A percentile compares a stretch with the other conserved stretches of the same genome.
Evolutionary conservation across 805 yeast species (phyloP).

Genomic region (Lachancea kluyveri): DNA sequence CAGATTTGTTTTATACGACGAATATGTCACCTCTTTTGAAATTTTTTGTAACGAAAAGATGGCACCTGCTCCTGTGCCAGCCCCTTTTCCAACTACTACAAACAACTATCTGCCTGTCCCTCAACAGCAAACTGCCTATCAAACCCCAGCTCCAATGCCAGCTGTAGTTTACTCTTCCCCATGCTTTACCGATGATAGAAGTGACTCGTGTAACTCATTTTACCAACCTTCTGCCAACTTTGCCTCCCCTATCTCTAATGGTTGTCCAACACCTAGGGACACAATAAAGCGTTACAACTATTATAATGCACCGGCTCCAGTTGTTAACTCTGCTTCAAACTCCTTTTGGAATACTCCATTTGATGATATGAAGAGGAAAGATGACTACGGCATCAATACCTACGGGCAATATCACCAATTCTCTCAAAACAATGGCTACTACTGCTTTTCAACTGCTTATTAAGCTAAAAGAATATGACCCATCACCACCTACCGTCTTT

Average conservation of each 20-base stretch:
- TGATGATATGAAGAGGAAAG: too few species aligned
- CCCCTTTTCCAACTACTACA: conserved; percentile 12
- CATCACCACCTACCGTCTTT: too few species aligned
- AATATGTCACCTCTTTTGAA: conserved; percentile 20
- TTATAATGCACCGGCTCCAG: conserved; percentile 6
- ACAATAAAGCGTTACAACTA: conserved; percentile 5
- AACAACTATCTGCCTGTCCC: conserved; percentile 12
- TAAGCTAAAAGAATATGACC: too few species aligned
- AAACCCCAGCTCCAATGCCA: conserved; percentile 17
- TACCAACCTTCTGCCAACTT: conserved; percentile 10
- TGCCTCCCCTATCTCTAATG: conserved; percentile 12
- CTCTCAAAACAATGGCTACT: conserved; percentile 2
- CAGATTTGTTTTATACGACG: conserved; percentile 18
- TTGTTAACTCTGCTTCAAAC: conserved; percentile 3
- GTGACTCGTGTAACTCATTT: conserved; percentile 12
- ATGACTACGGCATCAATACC: too few species aligned
- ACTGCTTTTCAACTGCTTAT: conserved; percentile 2
- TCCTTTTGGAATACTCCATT: conserved; percentile 5
- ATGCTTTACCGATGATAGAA: conserved; percentile 16
- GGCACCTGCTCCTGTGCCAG: conserved; percentile 10
- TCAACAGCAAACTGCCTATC: conserved; percentile 14
- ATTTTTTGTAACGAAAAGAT: conserved; percentile 17
- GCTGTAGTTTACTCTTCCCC: conserved; percentile 19
- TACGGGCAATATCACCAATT: conserved; percentile 4
- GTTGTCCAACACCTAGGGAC: conserved; percentile 9